Percentiles rank a stretch among this genome's conserved stretches.
These are phyloP conservation scores for Lizonia empirigonia DNA, from an alignment of 2,329 filamentous ascomycete genomes.

Conservation along the genomic window DNA sequence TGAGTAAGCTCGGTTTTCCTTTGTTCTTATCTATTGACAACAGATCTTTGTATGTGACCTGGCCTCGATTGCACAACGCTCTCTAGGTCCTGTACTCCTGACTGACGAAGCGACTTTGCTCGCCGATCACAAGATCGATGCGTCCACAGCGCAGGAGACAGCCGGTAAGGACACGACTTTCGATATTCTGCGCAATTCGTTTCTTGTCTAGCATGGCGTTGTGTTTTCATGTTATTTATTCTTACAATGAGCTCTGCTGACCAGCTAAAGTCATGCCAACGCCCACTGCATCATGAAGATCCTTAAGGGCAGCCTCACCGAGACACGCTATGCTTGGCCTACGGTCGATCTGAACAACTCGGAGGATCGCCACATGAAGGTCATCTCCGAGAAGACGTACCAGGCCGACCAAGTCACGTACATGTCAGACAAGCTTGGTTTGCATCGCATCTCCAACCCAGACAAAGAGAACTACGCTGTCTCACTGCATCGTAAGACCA, in stretches of 20 bases:
- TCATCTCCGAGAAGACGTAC: constrained; percentile 72
- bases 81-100: constrained; percentile 29
- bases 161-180: constrained; percentile 31
- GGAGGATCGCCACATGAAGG: constrained; percentile 60
- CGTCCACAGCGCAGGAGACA: constrained; percentile 35
- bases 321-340: constrained; percentile 82
- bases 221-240: background rate
- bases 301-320: constrained; percentile 76
- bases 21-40: constrained; percentile 20
- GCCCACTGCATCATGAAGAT: constrained; percentile 94
- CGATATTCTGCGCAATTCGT: constrained; percentile 8
- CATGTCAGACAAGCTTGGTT: constrained; percentile 85
- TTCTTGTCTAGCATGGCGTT: background rate
- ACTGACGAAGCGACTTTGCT: constrained; percentile 37
- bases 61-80: background rate
- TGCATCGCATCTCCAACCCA: constrained; percentile 82
- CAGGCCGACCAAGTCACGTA: constrained; percentile 78
- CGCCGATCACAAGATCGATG: constrained; percentile 38
- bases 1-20: constrained; percentile 56
- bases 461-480: constrained; percentile 75
- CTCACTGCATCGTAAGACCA: constrained; percentile 71
- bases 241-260: constrained; percentile 3
- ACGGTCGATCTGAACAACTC: constrained; percentile 53
- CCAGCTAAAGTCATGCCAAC: constrained; percentile 57
- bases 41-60: constrained; percentile 48